Percentiles rank a stretch among this genome's conserved stretches.
Evolutionary conservation across 805 yeast species (phyloP).

Genomic region (Schwanniomyces occidentalis): DNA sequence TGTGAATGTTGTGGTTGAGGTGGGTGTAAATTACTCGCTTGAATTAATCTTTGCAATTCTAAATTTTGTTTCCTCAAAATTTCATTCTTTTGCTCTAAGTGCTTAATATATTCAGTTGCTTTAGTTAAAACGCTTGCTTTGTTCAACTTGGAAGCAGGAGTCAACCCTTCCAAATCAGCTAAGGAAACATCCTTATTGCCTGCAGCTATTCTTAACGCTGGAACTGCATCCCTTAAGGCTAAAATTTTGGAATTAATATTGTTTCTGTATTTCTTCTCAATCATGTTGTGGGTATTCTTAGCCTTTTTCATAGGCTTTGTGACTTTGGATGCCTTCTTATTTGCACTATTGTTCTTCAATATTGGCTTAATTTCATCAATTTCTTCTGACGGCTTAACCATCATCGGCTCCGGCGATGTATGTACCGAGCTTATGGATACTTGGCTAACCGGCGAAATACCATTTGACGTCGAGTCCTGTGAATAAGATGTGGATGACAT

Average conservation of each 20-base stretch:
- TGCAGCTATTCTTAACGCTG: constrained; percentile 66
- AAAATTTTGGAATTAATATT: constrained; percentile 72
- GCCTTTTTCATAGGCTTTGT: constrained; percentile 53
- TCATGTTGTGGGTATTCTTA: constrained; percentile 71
- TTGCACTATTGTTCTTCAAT: too few relatives aligned
- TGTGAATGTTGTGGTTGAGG: constrained; percentile 14
- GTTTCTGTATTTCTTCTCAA: constrained; percentile 78
- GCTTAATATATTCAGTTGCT: constrained; percentile 76
- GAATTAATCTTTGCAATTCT: constrained; percentile 38
- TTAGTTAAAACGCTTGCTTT: constrained; percentile 76
- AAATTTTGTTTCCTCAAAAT: constrained; percentile 47
- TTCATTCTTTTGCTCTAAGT: constrained; percentile 64
- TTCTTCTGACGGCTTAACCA: constrained; percentile 1
- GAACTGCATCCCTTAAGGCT: constrained; percentile 74
- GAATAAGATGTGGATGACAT: constrained; percentile 16
- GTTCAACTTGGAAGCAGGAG: constrained; percentile 74
- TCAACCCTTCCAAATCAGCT: constrained; percentile 65
- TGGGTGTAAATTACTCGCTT: constrained; percentile 26
- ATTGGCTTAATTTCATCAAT: constrained; percentile 1
- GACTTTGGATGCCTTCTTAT: constrained; percentile 17
- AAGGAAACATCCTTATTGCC: constrained; percentile 44
- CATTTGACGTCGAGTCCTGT: constrained; percentile 16
- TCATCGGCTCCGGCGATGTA: constrained; percentile 18
- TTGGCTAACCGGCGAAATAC: constrained; percentile 20
- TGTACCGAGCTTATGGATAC: constrained; percentile 19